A percentile compares a stretch with the other conserved stretches of the same genome.
Evolutionary conservation across 164 flowering plant genomes (phyloP).

Genomic region (Warburgia ugandensis): DNA sequence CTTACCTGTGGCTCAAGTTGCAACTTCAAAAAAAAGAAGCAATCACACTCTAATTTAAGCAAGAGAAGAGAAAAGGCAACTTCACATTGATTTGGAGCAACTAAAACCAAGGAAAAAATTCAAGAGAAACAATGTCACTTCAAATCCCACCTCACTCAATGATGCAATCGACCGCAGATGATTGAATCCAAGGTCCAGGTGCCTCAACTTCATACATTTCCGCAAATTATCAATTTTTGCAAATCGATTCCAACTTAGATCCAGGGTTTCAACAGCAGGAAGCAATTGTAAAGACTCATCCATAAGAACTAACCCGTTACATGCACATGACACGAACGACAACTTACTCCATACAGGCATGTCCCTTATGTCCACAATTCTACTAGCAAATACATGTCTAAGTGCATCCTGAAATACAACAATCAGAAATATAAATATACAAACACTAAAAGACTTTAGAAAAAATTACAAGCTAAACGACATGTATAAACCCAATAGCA

Average conservation of each 20-base stretch:
- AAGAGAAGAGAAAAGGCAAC: too few species aligned
- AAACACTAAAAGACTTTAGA: too few species aligned
- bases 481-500: too few species aligned
- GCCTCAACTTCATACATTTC: constrained; percentile 64
- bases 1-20: too few species aligned
- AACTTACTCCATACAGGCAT: constrained; percentile 81
- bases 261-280: constrained; percentile 84
- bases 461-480: too few species aligned
- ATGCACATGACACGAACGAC: constrained; percentile 79
- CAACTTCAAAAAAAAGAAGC: too few species aligned
- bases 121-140: too few species aligned
- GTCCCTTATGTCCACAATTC: constrained; percentile 75
- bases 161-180: constrained; percentile 50
- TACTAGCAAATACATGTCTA: constrained; percentile 89
- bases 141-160: constrained; percentile 56
- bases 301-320: constrained; percentile 77
- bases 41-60: too few species aligned
- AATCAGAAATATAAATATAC: too few species aligned
- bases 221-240: constrained; percentile 82
- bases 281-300: constrained; percentile 96
- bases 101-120: too few species aligned
- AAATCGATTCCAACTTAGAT: constrained; percentile 81
- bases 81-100: too few species aligned
- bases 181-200: constrained; percentile 94
- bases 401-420: constrained; percentile 88